Base-by-base conservation (phyloP, 345 rosid genomes). In the Laguncularia racemosa region DNA sequence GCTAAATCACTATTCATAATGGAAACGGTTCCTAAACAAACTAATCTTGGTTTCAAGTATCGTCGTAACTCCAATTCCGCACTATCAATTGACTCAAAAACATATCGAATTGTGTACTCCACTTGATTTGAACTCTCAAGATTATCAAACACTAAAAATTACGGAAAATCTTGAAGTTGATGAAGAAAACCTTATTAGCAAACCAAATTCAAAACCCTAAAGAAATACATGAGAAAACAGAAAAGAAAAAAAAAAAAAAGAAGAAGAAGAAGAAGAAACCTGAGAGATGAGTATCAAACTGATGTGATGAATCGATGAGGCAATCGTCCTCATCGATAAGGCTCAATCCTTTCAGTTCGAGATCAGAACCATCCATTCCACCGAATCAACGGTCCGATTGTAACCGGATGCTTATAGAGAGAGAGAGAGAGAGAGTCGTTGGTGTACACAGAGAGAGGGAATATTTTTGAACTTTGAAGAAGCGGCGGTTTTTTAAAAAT, bases 321-420 rank as follows among this genome's bases (percentile, higher is more conserved):
- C 75, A 80, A 66, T 93, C 99, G 59, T 89, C 95, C 69, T 89
- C 99, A 59, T 93, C 97, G 53, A 93, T 81, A 60, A 92, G 85
- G 66, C 84, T 81, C 38, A 84, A 76, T 59, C 78, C 75, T 59
- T 57, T 70, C 54, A 74, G 67, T 33, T 67, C 66, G 26, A 78
- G 67, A 58, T 57, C 75, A 56, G 78, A 28, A 47, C 79, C 88
- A 50, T 61, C 86, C 98, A 88, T 91, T 46, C 16, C 23, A 52
- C 61, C 62, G 68, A 79, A 52, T 78, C 70, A 54, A 86, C 71
- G 67, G 75, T 67, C 72, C 74, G 62, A 84, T 77, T 20, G 48
- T 28, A 44, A 14, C 55, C 47, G 23, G 20, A 13, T 8, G 55
- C 48, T 53, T 44, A 14, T 18, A 18, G 20, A 50, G 83, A 75